Evolutionary conservation across 345 rosid genomes (phyloP), one percentile per base, ranked within the genome.

Genomic region (Garcia nutans): DNA sequence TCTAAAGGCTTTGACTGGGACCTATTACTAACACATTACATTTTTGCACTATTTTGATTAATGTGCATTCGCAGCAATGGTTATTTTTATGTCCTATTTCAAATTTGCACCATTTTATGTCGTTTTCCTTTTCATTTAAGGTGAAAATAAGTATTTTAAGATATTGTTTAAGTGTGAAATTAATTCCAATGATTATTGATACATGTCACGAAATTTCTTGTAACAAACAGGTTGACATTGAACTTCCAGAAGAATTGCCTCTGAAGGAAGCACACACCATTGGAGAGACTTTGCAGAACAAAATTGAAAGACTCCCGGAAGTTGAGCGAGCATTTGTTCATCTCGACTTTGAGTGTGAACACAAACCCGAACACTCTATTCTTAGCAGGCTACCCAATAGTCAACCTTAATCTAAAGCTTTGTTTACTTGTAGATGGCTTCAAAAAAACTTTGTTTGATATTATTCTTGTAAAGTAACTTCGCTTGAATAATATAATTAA

Each of bases 321-420:
- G 97, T 94, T 8, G 97, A 94, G 83, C 82, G 97, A 44, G 97
- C 96, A 73, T 94, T 94, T 75, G 98, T 94, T 68, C 98, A 94
- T 88, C 87, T 94, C 4, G 98, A 92, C 76, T 91, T 77, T 61
- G 98, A 94, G 83, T 92, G 98, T 15, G 90, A 88, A 24, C 97
- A 94, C 78, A 94, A 92, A 78, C 96, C 98, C 17, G 97, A 94
- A 79, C 98, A 94, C 82, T 82, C 88, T 12, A 80, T 94, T 72
- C 88, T 89, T 57, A 89, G 55, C 82, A 85, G 82, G 81, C 84
- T 94, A 16, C 97, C 98, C 67, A 83, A 74, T 61, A 91, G 68
- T 66, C 74, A 76, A n/a, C 60, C 69, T 31, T 64, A 17, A 33
- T 33, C 41, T 33, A 37, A 37, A 37, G 6, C 41, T 37, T 37